Conservation (phyloP, 1,284 basidiomycete genomes). For the Trichosporon sp. region DNA sequence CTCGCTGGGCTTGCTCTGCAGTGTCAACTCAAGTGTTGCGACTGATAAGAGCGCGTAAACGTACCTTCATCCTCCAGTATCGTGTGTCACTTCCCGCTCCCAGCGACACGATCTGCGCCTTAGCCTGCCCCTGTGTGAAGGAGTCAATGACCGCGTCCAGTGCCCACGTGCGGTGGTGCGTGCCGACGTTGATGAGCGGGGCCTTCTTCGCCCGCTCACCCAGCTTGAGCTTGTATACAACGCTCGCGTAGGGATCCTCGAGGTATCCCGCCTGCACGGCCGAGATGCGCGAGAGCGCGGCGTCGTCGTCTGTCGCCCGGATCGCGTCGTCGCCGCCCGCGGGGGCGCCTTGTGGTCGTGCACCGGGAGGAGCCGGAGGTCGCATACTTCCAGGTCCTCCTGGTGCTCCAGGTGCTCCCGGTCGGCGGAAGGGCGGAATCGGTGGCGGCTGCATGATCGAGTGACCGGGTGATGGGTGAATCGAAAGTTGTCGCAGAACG, state of each 20-base stretch:
- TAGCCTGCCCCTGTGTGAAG: constrained; percentile 56
- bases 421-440: not conserved
- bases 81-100: constrained; percentile 91
- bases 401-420: not conserved
- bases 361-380: not conserved
- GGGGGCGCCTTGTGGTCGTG: not conserved
- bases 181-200: constrained; percentile 93
- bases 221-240: constrained; percentile 52
- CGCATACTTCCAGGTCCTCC: not conserved
- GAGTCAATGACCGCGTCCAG: constrained; percentile 73
- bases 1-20: constrained; percentile 2
- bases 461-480: not conserved
- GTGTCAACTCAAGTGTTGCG: not conserved
- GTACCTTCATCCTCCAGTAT: constrained; percentile 82
- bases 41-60: constrained; percentile 38
- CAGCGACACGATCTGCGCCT: constrained; percentile 75
- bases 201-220: constrained; percentile 44
- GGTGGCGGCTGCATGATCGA: not conserved
- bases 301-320: constrained; percentile 68
- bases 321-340: constrained; percentile 57
- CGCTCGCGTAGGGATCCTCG: constrained; percentile 62
- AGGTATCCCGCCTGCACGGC: constrained; percentile 73
- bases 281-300: constrained; percentile 55
- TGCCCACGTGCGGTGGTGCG: constrained; percentile 73
- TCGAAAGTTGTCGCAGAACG: not conserved